Conservation (phyloP, 768 basidiomycete genomes). For the Kwoniella botswanensis region DNA sequence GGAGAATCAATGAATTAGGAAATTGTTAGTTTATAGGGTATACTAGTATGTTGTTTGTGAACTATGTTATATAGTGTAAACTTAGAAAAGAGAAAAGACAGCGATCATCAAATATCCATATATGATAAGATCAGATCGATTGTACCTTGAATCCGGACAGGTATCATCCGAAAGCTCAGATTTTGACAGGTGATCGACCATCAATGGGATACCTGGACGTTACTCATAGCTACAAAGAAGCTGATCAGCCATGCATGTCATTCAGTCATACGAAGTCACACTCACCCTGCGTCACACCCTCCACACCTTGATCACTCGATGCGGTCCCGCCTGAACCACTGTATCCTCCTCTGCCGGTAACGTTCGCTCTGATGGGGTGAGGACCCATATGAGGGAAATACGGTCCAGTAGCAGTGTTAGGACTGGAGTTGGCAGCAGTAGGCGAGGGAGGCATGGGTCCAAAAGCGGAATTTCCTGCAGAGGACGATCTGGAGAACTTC, state of each 20-base stretch:
- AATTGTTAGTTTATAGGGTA: slow-evolving; percentile 9
- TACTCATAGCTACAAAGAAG: slow-evolving; percentile 22
- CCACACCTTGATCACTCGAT: slow-evolving; percentile 26
- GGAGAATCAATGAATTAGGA: slow-evolving; percentile 27
- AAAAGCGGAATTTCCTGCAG: slow-evolving; percentile 22
- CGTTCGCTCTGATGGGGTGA: slow-evolving; percentile 28
- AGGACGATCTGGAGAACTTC: slow-evolving; percentile 39
- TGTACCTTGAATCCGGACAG: neutral
- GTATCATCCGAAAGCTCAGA: neutral
- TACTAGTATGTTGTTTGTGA: neutral
- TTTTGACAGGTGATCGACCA: neutral
- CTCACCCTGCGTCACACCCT: slow-evolving; percentile 40
- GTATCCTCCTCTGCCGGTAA: slow-evolving; percentile 25
- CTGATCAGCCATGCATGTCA: neutral
- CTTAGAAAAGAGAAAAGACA: neutral
- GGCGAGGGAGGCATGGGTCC: slow-evolving; percentile 36
- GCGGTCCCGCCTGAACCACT: neutral
- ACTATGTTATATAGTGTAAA: neutral
- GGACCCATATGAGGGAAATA: slow-evolving; percentile 36
- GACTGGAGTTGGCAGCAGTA: slow-evolving; percentile 30
- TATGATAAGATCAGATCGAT: neutral
- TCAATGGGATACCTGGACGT: slow-evolving; percentile 33
- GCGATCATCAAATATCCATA: too few species aligned
- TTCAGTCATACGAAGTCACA: neutral
- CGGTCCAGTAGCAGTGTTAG: slow-evolving; percentile 47